A percentile compares a stretch with the other conserved stretches of the same genome.
These are phyloP conservation scores for Prunus campanulata DNA, from an alignment of 306 rosid species.

Conservation along the genomic window DNA sequence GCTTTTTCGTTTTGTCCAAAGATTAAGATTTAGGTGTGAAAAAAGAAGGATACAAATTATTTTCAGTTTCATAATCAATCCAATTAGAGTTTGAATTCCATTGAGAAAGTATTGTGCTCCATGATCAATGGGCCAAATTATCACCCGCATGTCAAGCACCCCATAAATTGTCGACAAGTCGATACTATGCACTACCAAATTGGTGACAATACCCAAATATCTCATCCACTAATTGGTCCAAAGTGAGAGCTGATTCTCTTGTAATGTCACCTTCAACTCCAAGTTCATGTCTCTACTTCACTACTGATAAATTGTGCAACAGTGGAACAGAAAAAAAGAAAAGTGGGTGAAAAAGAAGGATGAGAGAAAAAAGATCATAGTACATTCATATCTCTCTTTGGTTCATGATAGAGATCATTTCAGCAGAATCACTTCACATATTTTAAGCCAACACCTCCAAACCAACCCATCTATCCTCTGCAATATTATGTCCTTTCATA, in stretches of 20 bases:
- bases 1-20: too few species aligned
- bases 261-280: constrained; percentile 48
- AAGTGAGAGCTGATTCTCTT: constrained; percentile 46
- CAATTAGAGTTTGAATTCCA: constrained; percentile 32
- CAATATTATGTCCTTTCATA: constrained; percentile 21
- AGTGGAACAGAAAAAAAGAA: constrained; percentile 25
- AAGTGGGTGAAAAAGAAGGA: constrained; percentile 3
- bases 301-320: constrained; percentile 25
- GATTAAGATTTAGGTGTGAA: too few species aligned
- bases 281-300: constrained; percentile 39
- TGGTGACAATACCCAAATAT: constrained; percentile 41
- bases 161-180: constrained; percentile 51
- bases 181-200: constrained; percentile 43
- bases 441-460: constrained; percentile 30
- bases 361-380: constrained; percentile 23
- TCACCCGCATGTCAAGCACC: constrained; percentile 8
- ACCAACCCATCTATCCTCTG: constrained; percentile 15
- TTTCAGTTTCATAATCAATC: neutral
- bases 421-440: constrained; percentile 23
- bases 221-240: constrained; percentile 34
- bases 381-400: constrained; percentile 35
- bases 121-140: constrained; percentile 50
- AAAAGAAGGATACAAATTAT: too few species aligned
- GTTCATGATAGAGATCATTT: constrained; percentile 20
- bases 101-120: constrained; percentile 31